Percentiles rank a stretch among this genome's conserved stretches.
Conservation (phyloP, 2,329 filamentous ascomycete genomes). For the Diaporthe sp. region DNA sequence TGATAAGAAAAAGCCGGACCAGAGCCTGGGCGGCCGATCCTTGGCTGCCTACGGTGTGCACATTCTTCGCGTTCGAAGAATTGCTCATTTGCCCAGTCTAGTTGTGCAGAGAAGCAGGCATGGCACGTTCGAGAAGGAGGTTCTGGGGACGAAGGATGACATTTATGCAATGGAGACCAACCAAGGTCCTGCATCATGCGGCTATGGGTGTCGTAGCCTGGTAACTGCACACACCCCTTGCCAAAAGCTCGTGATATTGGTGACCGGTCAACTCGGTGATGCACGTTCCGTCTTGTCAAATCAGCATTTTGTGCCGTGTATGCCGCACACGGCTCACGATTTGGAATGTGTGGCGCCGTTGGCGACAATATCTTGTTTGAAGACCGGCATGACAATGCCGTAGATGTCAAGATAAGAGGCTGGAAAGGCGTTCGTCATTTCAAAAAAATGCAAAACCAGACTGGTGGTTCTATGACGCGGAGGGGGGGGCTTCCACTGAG, state of each 20-base stretch:
- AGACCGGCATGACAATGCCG: too few species aligned
- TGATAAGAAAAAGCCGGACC: neutral
- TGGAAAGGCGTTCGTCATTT: neutral
- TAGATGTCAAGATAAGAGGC: neutral
- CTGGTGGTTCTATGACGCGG: neutral
- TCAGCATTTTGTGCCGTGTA: neutral
- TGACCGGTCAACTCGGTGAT: neutral
- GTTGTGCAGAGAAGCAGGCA: too few species aligned
- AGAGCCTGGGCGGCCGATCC: neutral
- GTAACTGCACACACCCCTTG: too few species aligned
- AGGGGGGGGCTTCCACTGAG: too few species aligned
- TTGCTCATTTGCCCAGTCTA: too few species aligned
- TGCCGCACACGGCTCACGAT: neutral
- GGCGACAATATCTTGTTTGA: neutral
- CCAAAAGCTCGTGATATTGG: too few species aligned
- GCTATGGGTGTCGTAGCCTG: neutral
- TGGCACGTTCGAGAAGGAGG: neutral
- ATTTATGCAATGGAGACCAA: neutral
- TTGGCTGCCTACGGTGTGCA: neutral
- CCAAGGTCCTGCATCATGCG: neutral
- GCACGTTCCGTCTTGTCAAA: too few species aligned
- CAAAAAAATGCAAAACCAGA: neutral
- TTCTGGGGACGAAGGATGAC: neutral
- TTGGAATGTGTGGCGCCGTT: neutral
- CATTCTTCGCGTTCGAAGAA: too few species aligned